These are phyloP conservation scores for Amoebophrya sp. DNA, from an alignment of 169 alveolate genomes.

Conservation along the genomic window DNA sequence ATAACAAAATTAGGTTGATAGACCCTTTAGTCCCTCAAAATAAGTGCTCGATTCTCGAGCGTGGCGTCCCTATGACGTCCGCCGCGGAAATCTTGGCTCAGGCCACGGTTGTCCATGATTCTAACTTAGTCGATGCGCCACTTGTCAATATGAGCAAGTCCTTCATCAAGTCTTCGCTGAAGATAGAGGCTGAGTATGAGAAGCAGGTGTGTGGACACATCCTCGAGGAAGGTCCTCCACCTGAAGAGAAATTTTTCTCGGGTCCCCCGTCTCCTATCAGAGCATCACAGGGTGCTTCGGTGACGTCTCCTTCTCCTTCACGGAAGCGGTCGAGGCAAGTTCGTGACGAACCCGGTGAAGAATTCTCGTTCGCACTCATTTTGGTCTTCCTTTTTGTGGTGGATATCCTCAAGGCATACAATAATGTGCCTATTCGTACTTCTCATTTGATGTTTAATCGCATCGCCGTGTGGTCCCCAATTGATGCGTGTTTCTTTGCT, in stretches of 20 bases:
- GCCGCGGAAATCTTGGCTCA: background rate
- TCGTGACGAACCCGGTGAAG: too few relatives aligned
- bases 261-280: too few relatives aligned
- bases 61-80: background rate
- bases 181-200: too few relatives aligned
- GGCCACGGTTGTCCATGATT: background rate
- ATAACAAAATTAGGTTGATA: background rate
- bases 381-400: background rate
- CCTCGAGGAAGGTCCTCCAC: too few relatives aligned
- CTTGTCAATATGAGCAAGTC: background rate
- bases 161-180: background rate
- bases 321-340: too few relatives aligned
- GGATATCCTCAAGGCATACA: background rate
- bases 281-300: too few relatives aligned
- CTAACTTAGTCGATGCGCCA: background rate
- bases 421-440: background rate
- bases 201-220: too few relatives aligned
- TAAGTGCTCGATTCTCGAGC: background rate
- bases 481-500: background rate
- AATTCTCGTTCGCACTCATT: too few relatives aligned
- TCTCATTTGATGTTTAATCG: background rate
- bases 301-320: too few relatives aligned
- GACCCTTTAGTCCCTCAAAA: background rate
- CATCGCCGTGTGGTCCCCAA: background rate
- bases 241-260: too few relatives aligned